These are phyloP conservation scores for Rosellinia necatrix DNA, from an alignment of 2,329 filamentous ascomycete species.

Conservation along the genomic window DNA sequence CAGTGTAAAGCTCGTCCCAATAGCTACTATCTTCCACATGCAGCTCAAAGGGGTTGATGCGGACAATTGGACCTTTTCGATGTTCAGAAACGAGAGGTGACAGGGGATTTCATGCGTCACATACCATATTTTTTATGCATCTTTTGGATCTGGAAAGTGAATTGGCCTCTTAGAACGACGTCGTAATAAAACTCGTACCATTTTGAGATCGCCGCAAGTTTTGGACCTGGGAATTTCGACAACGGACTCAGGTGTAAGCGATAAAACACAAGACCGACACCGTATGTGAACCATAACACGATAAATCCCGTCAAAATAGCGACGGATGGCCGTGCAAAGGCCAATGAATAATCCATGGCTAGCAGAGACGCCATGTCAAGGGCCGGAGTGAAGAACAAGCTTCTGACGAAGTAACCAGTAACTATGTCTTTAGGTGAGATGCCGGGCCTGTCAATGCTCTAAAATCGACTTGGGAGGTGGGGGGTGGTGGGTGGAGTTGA, in stretches of 20 bases:
- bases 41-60: conserved; percentile 16
- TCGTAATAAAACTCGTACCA: conserved; percentile 15
- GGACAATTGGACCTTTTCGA: conserved; percentile 9
- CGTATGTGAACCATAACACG: neutral
- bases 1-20: conserved; percentile 14
- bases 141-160: conserved; percentile 5
- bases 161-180: neutral
- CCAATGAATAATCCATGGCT: neutral
- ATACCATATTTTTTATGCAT: conserved; percentile 15
- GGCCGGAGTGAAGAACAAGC: neutral
- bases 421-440: no score
- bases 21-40: conserved; percentile 12
- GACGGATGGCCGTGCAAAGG: neutral
- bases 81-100: neutral
- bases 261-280: neutral
- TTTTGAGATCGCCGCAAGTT: conserved; percentile 1
- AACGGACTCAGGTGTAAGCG: conserved; percentile 1
- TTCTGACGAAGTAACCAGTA: neutral
- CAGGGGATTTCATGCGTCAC: neutral
- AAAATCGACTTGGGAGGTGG: no score
- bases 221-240: conserved; percentile 1
- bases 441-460: no score
- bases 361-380: neutral
- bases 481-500: no score
- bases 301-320: neutral